Evolutionary conservation across 2,329 filamentous ascomycete species (phyloP).

Genomic region (Polytolypa hystricis): DNA sequence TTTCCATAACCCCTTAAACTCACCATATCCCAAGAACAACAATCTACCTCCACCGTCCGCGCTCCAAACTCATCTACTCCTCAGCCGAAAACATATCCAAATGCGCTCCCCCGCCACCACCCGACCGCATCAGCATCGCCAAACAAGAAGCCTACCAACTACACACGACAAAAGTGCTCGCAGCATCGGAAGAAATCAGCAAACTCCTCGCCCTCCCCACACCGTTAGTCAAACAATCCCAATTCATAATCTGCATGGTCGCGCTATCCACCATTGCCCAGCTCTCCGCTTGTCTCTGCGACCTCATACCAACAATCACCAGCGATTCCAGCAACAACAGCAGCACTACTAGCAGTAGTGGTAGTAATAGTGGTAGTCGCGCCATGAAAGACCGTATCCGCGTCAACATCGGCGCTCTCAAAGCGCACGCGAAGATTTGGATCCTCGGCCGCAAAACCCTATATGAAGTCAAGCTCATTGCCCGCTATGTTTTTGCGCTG

Average conservation of each 20-base stretch:
- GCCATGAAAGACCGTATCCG: conserved; percentile 2
- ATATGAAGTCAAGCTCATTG: conserved; percentile 3
- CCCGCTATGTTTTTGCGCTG: background rate
- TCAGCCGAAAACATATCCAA: conserved; percentile 3
- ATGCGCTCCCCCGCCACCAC: conserved; percentile 3
- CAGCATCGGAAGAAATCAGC: background rate
- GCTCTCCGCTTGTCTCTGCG: conserved; percentile 3
- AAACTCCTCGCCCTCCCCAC: conserved; percentile 3
- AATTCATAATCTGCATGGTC: conserved; percentile 6
- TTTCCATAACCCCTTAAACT: background rate
- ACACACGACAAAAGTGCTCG: conserved; percentile 2
- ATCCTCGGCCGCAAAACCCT: conserved; percentile 1
- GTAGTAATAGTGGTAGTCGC: background rate
- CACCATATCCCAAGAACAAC: background rate
- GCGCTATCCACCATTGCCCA: conserved; percentile 1
- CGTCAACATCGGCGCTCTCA: conserved; percentile 4
- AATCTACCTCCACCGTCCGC: conserved; percentile 3
- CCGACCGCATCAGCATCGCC: background rate
- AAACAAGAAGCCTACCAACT: conserved; percentile 4
- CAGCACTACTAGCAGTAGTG: too few relatives aligned
- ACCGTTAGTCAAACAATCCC: conserved; percentile 1
- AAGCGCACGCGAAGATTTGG: conserved; percentile 3
- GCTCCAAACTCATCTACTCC: conserved; percentile 1
- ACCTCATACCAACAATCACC: too few relatives aligned
- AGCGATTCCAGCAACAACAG: too few relatives aligned